These are phyloP conservation scores for Taiwanofungus camphoratus DNA, from an alignment of 1,284 basidiomycete genomes.

Conservation along the genomic window DNA sequence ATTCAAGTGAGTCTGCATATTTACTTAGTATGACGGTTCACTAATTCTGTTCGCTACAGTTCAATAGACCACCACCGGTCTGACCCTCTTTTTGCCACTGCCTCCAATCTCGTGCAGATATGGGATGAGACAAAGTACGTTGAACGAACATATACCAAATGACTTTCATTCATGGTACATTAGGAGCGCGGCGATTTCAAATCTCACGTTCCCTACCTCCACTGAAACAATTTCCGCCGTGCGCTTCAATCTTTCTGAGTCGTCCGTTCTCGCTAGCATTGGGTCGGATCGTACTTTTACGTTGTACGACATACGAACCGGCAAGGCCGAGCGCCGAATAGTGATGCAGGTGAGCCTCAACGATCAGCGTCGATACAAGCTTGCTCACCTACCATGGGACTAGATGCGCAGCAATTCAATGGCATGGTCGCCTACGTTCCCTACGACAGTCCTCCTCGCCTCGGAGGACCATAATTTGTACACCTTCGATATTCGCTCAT, in stretches of 20 bases:
- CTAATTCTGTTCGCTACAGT: slow-evolving; percentile 36
- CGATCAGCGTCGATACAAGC: background rate
- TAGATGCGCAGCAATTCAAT: slow-evolving; percentile 86
- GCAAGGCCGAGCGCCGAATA: slow-evolving; percentile 87
- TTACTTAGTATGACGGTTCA: slow-evolving; percentile 2
- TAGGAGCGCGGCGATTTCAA: slow-evolving; percentile 72
- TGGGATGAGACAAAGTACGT: slow-evolving; percentile 94
- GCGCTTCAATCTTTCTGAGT: slow-evolving; percentile 91
- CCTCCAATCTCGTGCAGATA: slow-evolving; percentile 89
- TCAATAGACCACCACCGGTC: slow-evolving; percentile 92
- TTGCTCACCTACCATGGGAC: background rate
- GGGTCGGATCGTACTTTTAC: slow-evolving; percentile 95
- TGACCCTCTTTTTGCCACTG: slow-evolving; percentile 88
- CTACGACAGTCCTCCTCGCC: slow-evolving; percentile 86
- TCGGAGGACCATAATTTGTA: slow-evolving; percentile 99
- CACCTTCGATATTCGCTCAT: slow-evolving; percentile 92
- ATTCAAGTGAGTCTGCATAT: slow-evolving; percentile 63
- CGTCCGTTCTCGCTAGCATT: slow-evolving; percentile 88
- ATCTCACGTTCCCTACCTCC: slow-evolving; percentile 78
- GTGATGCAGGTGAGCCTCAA: slow-evolving; percentile 74
- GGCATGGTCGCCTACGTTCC: slow-evolving; percentile 94
- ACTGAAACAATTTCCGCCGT: slow-evolving; percentile 85
- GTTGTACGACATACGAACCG: slow-evolving; percentile 93
- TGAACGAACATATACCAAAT: background rate
- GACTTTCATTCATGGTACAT: background rate